Conservation (phyloP, 352 stramenopile species). For the Phytopythium sindhum region DNA sequence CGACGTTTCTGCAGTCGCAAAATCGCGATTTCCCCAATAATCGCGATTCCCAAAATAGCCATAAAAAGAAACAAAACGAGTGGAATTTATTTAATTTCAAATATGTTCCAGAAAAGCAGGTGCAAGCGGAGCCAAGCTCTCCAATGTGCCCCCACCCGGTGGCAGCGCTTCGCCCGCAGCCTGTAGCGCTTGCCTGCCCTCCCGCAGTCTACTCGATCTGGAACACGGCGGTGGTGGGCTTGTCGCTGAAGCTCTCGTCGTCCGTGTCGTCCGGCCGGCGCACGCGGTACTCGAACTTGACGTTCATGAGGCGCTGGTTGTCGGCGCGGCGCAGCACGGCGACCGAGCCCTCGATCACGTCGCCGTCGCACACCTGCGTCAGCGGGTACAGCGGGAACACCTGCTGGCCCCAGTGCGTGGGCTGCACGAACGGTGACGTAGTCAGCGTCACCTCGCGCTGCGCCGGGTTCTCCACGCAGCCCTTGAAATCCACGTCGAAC, state of each 20-base stretch:
- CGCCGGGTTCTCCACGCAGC: constrained; percentile 72
- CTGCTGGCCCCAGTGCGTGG: constrained; percentile 88
- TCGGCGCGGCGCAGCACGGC: constrained; percentile 71
- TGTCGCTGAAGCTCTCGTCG: constrained; percentile 30
- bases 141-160: too few species aligned
- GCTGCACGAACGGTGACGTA: constrained; percentile 89
- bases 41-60: not conserved
- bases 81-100: constrained; percentile 27
- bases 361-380: constrained; percentile 80
- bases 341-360: constrained; percentile 68
- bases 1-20: not conserved
- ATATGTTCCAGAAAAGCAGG: not conserved
- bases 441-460: constrained; percentile 83
- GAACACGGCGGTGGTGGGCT: constrained; percentile 63
- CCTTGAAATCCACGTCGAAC: constrained; percentile 99
- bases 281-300: constrained; percentile 82
- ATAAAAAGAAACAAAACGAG: constrained; percentile 7
- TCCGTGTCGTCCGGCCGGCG: constrained; percentile 57
- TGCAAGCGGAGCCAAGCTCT: too few species aligned
- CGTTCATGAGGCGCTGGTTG: constrained; percentile 89
- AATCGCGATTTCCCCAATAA: constrained; percentile 3
- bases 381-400: constrained; percentile 82
- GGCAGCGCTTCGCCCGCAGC: too few species aligned
- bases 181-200: not conserved
- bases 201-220: constrained; percentile 68